These are phyloP conservation scores for Debaryomycetaceae sp. DNA, from an alignment of 1,139 yeast species.

Conservation along the genomic window DNA sequence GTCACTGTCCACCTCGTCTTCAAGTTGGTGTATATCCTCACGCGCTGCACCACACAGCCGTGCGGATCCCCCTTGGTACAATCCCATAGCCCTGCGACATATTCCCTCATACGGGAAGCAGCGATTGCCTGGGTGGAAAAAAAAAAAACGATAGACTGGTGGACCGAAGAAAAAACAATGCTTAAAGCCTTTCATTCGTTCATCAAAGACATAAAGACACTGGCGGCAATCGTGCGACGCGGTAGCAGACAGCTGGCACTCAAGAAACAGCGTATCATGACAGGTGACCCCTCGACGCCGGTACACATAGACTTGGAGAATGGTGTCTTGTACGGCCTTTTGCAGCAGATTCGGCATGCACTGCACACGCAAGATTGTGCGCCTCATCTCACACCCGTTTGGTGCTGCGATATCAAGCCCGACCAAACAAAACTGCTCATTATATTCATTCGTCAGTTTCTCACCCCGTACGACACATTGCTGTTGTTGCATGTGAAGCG, in stretches of 20 bases:
- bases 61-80: too few relatives aligned
- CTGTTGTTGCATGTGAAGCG: constrained; percentile 6
- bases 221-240: constrained; percentile 9
- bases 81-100: too few relatives aligned
- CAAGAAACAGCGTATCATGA: constrained; percentile 8
- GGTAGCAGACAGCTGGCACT: constrained; percentile 7
- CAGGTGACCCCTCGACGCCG: constrained; percentile 11
- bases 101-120: too few relatives aligned
- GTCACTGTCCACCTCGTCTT: too few relatives aligned
- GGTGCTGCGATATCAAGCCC: constrained; percentile 47
- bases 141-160: too few relatives aligned
- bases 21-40: too few relatives aligned
- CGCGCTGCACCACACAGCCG: too few relatives aligned
- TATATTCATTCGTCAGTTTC: constrained; percentile 21
- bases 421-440: constrained; percentile 25
- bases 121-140: too few relatives aligned
- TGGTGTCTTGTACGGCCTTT: constrained; percentile 42
- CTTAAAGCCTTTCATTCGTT: constrained; percentile 6
- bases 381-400: constrained; percentile 43
- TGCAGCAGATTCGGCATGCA: constrained; percentile 44
- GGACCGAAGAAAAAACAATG: constrained; percentile 1
- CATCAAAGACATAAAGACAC: constrained; percentile 9
- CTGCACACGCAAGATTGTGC: constrained; percentile 14
- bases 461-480: constrained; percentile 24
- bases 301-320: constrained; percentile 17